These are phyloP conservation scores for Halenospora varia DNA, from an alignment of 495 filamentous ascomycete species.

Conservation along the genomic window DNA sequence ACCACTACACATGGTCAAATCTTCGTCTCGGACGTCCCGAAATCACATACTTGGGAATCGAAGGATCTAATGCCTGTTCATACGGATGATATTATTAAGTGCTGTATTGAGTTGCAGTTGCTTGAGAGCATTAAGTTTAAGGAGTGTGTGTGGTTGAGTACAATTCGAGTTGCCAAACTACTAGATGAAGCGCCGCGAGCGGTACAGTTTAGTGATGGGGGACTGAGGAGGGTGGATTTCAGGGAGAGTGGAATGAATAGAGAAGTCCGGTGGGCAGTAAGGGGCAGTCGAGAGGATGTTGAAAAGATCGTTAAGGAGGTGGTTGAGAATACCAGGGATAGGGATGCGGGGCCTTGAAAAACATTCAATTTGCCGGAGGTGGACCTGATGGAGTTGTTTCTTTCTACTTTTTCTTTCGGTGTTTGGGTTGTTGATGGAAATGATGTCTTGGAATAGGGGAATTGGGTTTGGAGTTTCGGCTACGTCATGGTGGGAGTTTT, in stretches of 20 bases:
- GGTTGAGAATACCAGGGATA: background rate
- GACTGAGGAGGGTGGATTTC: slow-evolving; percentile 10
- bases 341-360: no score
- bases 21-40: slow-evolving; percentile 28
- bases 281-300: slow-evolving; percentile 13
- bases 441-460: no score
- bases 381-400: background rate
- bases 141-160: slow-evolving; percentile 8
- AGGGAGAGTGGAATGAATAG: slow-evolving; percentile 10
- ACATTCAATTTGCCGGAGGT: background rate
- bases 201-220: background rate
- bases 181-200: background rate
- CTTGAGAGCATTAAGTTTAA: slow-evolving; percentile 2
- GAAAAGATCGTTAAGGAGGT: slow-evolving; percentile 2
- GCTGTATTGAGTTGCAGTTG: background rate
- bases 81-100: slow-evolving; percentile 6
- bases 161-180: background rate
- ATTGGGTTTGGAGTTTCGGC: background rate
- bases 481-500: background rate
- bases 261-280: slow-evolving; percentile 9
- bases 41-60: slow-evolving; percentile 22
- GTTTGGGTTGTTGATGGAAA: no score
- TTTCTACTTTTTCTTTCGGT: background rate
- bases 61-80: slow-evolving; percentile 24
- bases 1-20: slow-evolving; percentile 15